Percentiles rank a stretch among this genome's conserved stretches.
Evolutionary conservation across 208 protist species (phyloP).

Genomic region (Crithidia expoeki): DNA sequence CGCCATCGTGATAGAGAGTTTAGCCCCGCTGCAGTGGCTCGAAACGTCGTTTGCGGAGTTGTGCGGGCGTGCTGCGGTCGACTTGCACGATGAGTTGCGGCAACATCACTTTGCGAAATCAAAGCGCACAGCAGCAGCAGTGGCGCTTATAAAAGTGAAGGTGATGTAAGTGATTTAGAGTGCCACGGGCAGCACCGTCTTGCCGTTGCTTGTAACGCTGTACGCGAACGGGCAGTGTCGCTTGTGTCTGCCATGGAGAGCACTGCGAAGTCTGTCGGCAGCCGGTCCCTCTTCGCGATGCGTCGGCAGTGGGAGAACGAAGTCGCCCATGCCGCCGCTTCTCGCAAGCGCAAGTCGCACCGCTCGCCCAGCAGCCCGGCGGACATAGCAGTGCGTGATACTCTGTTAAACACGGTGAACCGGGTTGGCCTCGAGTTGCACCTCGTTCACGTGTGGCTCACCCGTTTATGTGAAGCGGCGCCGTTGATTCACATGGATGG

Average conservation of each 20-base stretch:
- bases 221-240: slow-evolving; percentile 9
- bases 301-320: slow-evolving; percentile 14
- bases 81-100: slow-evolving; percentile 4
- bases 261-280: slow-evolving; percentile 4
- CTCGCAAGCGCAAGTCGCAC: slow-evolving; percentile 16
- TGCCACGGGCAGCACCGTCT: background rate
- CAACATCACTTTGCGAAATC: background rate
- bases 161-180: too few species aligned
- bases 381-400: slow-evolving; percentile 28
- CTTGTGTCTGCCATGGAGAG: slow-evolving; percentile 26
- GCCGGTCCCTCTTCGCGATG: slow-evolving; percentile 11
- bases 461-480: slow-evolving; percentile 16
- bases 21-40: slow-evolving; percentile 29
- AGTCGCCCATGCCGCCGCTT: slow-evolving; percentile 6
- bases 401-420: slow-evolving; percentile 34
- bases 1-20: background rate
- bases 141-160: background rate
- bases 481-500: background rate
- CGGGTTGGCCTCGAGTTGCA: slow-evolving; percentile 36
- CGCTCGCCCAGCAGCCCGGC: background rate
- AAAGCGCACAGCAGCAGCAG: background rate
- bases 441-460: slow-evolving; percentile 29
- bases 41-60: slow-evolving; percentile 26
- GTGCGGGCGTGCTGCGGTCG: slow-evolving; percentile 13
- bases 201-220: background rate